Evolutionary conservation across 2,329 filamentous ascomycete species (phyloP), one percentile per base, ranked within the genome.

Genomic region (Microsporum canis): DNA sequence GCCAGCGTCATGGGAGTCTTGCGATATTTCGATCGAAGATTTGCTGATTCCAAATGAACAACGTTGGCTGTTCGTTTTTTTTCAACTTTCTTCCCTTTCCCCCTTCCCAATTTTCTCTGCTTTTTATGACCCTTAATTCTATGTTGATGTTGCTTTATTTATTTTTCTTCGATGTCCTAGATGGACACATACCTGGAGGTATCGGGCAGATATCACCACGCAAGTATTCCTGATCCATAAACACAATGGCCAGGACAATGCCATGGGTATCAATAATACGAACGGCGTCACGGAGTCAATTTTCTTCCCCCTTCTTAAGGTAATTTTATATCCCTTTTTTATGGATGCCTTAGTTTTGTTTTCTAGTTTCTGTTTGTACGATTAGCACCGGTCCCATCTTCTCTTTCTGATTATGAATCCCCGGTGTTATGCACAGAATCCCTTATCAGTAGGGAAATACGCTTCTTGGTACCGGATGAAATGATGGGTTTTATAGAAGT

Each of bases 1-100:
- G 88, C 88, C 0, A 91, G 88, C 71, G 89, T 91, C 60, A 91
- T 91, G 88, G 87, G 86, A 47, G 88, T 91, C n/a, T 75, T 91
- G 63, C 88, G 88, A 72, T 86, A 88, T 65, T 91, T 91, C 74
- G 88, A 91, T 68, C 80, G 89, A 57, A 78, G 88, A 60, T 91
- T 91, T 61, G 73, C 74, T 41, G 73, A 74, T 53, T 62, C 57
- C 66, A 84, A 49, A 31, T 41, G 36, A 58, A n/a, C 5, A 12
- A 10, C 33, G 7, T 2, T 5, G n/a, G 6, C 31, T 8, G 2
- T 31, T 31, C 3, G 1, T 31, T 51, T 51, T 31, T 2, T 51
- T 51, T 31, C 23, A 14, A 1, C 3, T 31, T 51, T 51, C 27
- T 6, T 51, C 31, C 31, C 23, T 29, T 47, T 27, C 2, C 17